A percentile compares a stretch with the other conserved stretches of the same genome.
Evolutionary conservation across 768 basidiomycete species (phyloP).

Genomic region (Dentipellis fragilis): DNA sequence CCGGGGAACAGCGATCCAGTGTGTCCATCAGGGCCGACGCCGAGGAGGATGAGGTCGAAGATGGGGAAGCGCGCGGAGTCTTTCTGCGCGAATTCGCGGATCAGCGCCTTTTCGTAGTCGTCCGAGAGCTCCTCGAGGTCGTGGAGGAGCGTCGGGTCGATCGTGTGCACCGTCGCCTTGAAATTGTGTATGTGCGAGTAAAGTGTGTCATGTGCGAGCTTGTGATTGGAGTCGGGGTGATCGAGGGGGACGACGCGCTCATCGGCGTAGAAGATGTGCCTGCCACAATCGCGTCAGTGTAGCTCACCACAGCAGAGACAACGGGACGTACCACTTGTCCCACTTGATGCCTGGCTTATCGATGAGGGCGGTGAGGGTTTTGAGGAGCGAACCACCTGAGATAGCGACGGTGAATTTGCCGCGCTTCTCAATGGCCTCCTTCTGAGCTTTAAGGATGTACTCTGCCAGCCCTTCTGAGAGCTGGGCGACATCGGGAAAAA

Average conservation of each 20-base stretch:
- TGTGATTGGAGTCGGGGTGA: constrained; percentile 88
- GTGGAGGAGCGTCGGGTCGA: constrained; percentile 57
- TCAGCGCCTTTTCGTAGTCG: constrained; percentile 75
- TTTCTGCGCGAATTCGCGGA: constrained; percentile 83
- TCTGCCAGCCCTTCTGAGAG: constrained; percentile 62
- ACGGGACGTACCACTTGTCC: constrained; percentile 76
- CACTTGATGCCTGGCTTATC: constrained; percentile 62
- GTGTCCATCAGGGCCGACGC: constrained; percentile 97
- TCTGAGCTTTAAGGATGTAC: constrained; percentile 83
- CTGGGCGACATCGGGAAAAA: constrained; percentile 46
- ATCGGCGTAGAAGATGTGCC: constrained; percentile 97
- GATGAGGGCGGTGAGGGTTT: constrained; percentile 66
- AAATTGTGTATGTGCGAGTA: constrained; percentile 82
- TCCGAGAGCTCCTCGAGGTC: constrained; percentile 77
- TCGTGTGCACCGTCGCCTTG: constrained; percentile 63
- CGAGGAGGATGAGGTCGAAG: constrained; percentile 94
- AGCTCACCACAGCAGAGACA: background rate
- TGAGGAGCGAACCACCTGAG: constrained; percentile 88
- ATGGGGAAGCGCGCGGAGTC: constrained; percentile 94
- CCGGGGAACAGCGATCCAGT: constrained; percentile 95
- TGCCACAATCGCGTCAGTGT: constrained; percentile 21
- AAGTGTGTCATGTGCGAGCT: constrained; percentile 59
- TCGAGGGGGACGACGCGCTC: constrained; percentile 93
- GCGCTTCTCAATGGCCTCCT: constrained; percentile 80
- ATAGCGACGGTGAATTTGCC: constrained; percentile 88